Conservation (phyloP, 495 filamentous ascomycete species). For the Penicillium diatomitis region DNA sequence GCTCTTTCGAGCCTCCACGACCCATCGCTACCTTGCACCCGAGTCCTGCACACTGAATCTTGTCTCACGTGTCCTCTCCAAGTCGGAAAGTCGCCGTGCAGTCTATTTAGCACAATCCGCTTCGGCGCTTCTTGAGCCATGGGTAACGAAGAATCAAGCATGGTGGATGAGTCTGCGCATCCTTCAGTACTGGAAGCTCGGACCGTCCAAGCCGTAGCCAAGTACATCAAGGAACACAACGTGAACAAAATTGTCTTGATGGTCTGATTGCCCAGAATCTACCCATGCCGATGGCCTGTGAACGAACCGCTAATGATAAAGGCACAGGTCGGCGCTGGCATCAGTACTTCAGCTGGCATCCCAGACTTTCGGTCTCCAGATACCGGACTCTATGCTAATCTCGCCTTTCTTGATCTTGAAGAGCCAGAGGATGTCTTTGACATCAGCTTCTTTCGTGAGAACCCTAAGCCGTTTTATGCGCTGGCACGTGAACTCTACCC, state of each 20-base stretch:
- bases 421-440: constrained; percentile 74
- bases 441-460: constrained; percentile 72
- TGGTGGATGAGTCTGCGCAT: constrained; percentile 53
- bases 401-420: constrained; percentile 72
- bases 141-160: constrained; percentile 60
- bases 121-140: constrained; percentile 35
- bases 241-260: constrained; percentile 72
- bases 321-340: constrained; percentile 39
- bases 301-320: neutral
- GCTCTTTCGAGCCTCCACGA: no score
- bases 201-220: constrained; percentile 61
- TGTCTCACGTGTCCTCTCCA: no score
- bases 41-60: no score
- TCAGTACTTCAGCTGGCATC: constrained; percentile 77
- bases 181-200: constrained; percentile 58
- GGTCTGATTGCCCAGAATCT: constrained; percentile 23
- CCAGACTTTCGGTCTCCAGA: constrained; percentile 83
- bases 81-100: constrained; percentile 14
- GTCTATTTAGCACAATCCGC: constrained; percentile 16
- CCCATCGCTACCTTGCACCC: no score
- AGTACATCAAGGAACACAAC: constrained; percentile 59
- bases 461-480: constrained; percentile 85
- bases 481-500: constrained; percentile 88
- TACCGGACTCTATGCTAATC: constrained; percentile 81
- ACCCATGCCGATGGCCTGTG: neutral